Base-by-base conservation (phyloP, 202 grass and related monocot species). In the Carex arenaria region DNA sequence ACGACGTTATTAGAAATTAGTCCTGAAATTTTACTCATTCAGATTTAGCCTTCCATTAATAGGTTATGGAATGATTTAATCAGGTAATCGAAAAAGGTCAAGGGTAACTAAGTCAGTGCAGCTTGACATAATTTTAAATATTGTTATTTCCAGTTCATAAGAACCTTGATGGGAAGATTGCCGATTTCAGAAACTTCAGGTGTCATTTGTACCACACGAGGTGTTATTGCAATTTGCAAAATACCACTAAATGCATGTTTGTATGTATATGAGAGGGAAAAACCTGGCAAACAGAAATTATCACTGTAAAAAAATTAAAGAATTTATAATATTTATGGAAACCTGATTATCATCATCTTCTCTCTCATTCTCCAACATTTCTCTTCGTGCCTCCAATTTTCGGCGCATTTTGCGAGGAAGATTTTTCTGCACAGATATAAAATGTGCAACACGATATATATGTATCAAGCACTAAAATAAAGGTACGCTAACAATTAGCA, bases 381-480 rank as follows among this genome's bases (percentile, higher is more conserved):
- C 92, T 23, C 89, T 81, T 10, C 85, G 78, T 22, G 95, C 95
- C 79, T 98, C 95, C 60, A 98, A 85, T 81, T 81, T 91, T 84
- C 95, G 86, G 54, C 93, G 89, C 82, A 93, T 93, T 85, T 92
- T 95, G 72, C 95, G 92, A 82, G 95, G 95, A 76, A 95, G 78
- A 89, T 90, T 93, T 90, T 95, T 98, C 90, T 97, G 87, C 26
- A 55, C 61, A 65, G 68, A 68, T 86, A 73, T 47, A 88, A 73
- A 54, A 89, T 38, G 69, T 59, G 40, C 11, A 68, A 59, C 83
- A 76, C 14, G 59, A 19, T 7, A 61, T 83, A 90, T 79, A 42
- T 49, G 10, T 32, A 23, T 87, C 10, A 85, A 84, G 7, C 38
- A 57, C 61, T 10, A 30, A 79, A 76, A 82, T 4, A 36, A 71